These are phyloP conservation scores for Helenozyma rhizophorensis DNA, from an alignment of 805 yeast species.

Conservation along the genomic window DNA sequence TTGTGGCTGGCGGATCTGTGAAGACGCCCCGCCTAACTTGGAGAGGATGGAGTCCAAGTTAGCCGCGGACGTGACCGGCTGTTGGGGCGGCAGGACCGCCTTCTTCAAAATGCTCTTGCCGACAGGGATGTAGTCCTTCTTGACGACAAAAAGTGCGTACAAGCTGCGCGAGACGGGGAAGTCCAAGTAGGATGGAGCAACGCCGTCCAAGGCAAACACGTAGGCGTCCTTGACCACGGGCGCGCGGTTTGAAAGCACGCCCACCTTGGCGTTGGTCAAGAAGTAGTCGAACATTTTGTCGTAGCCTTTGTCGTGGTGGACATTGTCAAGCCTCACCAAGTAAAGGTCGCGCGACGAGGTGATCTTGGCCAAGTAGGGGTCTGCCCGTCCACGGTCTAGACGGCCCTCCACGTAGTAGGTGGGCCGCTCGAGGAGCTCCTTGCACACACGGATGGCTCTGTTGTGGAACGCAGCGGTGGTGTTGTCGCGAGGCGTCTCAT, in stretches of 20 bases:
- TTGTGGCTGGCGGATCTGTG: neutral
- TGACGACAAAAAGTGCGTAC: constrained; percentile 33
- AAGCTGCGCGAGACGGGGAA: constrained; percentile 7
- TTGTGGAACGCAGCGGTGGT: constrained; percentile 16
- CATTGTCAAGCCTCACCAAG: constrained; percentile 39
- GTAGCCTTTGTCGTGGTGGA: constrained; percentile 20
- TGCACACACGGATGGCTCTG: constrained; percentile 22
- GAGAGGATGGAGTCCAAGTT: constrained; percentile 23
- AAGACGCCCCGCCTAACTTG: constrained; percentile 18
- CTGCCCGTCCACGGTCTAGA: constrained; percentile 51
- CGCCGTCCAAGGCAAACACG: constrained; percentile 37
- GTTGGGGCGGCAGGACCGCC: constrained; percentile 3
- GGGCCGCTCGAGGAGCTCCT: constrained; percentile 24
- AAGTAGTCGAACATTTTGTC: constrained; percentile 42
- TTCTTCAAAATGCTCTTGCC: constrained; percentile 20
- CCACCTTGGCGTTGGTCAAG: constrained; percentile 44
- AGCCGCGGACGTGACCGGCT: constrained; percentile 2
- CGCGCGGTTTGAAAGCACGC: constrained; percentile 53
- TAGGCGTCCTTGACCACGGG: constrained; percentile 60
- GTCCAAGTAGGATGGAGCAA: constrained; percentile 9
- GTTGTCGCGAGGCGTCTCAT: constrained; percentile 17
- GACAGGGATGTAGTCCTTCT: constrained; percentile 30
- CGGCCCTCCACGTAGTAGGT: constrained; percentile 58
- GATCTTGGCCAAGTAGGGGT: constrained; percentile 49
- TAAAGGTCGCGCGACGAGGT: constrained; percentile 48